These are phyloP conservation scores for Ricinus communis DNA, from an alignment of 345 rosid species.

Conservation along the genomic window DNA sequence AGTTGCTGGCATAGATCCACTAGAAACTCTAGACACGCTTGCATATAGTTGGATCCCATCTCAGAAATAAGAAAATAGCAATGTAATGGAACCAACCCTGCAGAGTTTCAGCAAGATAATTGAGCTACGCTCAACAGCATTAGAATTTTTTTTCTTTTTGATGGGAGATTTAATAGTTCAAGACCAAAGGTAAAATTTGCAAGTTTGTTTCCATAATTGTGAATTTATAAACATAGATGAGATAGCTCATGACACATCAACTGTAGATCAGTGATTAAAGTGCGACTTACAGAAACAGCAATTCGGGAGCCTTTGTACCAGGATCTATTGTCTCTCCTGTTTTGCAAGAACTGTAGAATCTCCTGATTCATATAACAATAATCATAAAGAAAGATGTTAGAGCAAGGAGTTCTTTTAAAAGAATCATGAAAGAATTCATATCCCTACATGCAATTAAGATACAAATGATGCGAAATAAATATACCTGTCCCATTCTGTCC, in stretches of 20 bases:
- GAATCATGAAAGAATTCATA: background rate
- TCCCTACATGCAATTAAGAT: background rate
- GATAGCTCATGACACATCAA: background rate
- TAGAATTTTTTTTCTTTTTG: too few relatives aligned
- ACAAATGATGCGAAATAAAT: background rate
- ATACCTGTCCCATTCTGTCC: slow-evolving; percentile 33
- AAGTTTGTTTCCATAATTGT: background rate
- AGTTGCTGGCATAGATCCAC: too few relatives aligned
- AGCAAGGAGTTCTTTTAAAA: background rate
- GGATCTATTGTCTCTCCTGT: slow-evolving; percentile 19
- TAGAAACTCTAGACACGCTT: too few relatives aligned
- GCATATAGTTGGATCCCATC: background rate
- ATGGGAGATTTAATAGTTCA: background rate
- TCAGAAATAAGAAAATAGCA: background rate
- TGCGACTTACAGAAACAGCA: slow-evolving; percentile 23
- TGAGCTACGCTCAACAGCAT: background rate
- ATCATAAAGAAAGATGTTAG: background rate
- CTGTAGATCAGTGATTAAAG: background rate
- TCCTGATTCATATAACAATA: slow-evolving; percentile 6
- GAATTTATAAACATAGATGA: background rate
- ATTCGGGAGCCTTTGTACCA: slow-evolving; percentile 26
- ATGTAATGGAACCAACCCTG: background rate
- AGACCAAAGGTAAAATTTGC: background rate
- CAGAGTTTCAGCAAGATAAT: background rate
- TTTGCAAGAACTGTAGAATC: slow-evolving; percentile 17